Evolutionary conservation across 768 basidiomycete species (phyloP).

Genomic region (Dendrothele bispora): DNA sequence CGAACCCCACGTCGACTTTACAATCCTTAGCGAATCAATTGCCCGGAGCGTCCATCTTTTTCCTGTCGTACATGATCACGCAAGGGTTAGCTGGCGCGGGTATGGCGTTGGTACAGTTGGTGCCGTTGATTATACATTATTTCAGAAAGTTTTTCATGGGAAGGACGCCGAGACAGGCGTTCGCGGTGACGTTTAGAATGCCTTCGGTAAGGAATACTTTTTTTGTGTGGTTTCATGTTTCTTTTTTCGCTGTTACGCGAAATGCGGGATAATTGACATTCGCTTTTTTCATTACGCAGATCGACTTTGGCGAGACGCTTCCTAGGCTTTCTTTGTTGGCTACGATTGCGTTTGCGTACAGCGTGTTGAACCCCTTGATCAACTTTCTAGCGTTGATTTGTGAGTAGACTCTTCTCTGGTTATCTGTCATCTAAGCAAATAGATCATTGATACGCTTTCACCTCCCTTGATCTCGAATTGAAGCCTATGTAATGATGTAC

Average conservation of each 20-base stretch:
- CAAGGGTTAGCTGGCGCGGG: constrained; percentile 56
- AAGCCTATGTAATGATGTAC: constrained; percentile 56
- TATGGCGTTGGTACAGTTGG: constrained; percentile 52
- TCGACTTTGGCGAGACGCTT: constrained; percentile 49
- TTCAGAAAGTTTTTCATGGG: constrained; percentile 65
- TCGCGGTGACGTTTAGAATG: constrained; percentile 55
- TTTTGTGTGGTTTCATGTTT: neutral
- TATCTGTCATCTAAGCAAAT: too few species aligned
- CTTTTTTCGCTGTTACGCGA: neutral
- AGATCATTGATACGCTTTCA: neutral
- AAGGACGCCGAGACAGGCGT: constrained; percentile 66
- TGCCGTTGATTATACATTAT: constrained; percentile 55
- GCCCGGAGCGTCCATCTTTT: constrained; percentile 60
- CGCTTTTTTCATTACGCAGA: constrained; percentile 25
- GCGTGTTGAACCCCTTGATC: constrained; percentile 64
- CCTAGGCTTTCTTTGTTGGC: constrained; percentile 54
- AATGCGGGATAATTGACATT: neutral
- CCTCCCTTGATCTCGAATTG: too few species aligned
- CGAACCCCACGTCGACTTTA: constrained; percentile 42
- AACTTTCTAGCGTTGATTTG: constrained; percentile 63
- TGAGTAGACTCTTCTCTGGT: constrained; percentile 18
- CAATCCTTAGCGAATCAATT: constrained; percentile 46
- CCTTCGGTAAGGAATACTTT: constrained; percentile 40
- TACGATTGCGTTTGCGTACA: constrained; percentile 56
- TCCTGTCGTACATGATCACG: constrained; percentile 61